Evolutionary conservation across 257 asterid species (phyloP).

Genomic region (Sherardia arvensis): DNA sequence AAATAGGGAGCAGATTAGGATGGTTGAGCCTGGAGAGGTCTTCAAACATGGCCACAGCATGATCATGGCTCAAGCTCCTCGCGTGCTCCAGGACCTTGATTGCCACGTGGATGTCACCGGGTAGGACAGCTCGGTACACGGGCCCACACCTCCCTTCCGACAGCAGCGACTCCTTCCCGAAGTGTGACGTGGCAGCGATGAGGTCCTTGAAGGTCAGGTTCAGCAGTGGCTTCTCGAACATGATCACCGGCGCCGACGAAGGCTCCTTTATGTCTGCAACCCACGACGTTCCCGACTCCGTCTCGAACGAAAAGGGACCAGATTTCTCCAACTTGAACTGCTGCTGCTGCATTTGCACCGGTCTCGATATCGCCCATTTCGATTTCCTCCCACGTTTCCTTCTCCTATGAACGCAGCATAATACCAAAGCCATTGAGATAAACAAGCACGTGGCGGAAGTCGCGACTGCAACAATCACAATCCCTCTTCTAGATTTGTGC

Average conservation of each 20-base stretch:
- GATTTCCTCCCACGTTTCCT: constrained; percentile 34
- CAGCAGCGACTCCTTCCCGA: constrained; percentile 80
- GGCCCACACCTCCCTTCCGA: constrained; percentile 91
- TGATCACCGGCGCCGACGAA: constrained; percentile 71
- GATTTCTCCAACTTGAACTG: constrained; percentile 66
- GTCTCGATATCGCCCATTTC: constrained; percentile 84
- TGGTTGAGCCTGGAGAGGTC: constrained; percentile 66
- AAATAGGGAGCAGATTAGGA: constrained; percentile 64
- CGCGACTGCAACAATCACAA: constrained; percentile 23
- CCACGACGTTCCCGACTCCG: constrained; percentile 95
- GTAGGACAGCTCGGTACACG: constrained; percentile 81
- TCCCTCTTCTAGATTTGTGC: constrained; percentile 23
- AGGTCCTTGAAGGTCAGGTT: constrained; percentile 87
- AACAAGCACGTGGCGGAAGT: constrained; percentile 27
- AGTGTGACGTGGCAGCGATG: constrained; percentile 79
- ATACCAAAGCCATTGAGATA: constrained; percentile 6
- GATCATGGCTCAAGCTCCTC: constrained; percentile 42
- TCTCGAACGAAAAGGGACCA: constrained; percentile 88
- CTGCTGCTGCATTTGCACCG: constrained; percentile 33
- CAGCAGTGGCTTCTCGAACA: constrained; percentile 97
- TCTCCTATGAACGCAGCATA: constrained; percentile 33
- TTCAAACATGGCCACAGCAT: constrained; percentile 63
- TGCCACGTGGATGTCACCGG: constrained; percentile 93
- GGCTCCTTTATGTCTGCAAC: constrained; percentile 85
- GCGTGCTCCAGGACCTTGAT: constrained; percentile 82